These are phyloP conservation scores for Penicillium sp. DNA, from an alignment of 2,329 filamentous ascomycete species.

Conservation along the genomic window DNA sequence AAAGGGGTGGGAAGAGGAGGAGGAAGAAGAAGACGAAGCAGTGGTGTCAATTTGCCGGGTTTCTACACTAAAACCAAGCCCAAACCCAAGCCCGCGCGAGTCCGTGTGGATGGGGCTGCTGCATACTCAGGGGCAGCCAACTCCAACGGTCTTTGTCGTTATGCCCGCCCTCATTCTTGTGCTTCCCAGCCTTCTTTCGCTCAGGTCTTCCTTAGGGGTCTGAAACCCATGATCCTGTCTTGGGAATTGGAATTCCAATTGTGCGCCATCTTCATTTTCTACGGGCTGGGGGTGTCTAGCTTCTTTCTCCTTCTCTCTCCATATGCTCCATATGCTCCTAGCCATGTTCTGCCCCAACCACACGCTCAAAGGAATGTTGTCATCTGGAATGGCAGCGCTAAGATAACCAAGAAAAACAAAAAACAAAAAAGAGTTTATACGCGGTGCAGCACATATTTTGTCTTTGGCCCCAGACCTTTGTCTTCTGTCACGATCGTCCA, in stretches of 20 bases:
- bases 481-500: too few relatives aligned
- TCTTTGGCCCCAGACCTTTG: neutral
- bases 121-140: conserved; percentile 29
- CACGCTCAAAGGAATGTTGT: conserved; percentile 1
- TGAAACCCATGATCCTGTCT: too few relatives aligned
- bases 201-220: conserved; percentile 4
- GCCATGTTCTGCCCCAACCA: neutral
- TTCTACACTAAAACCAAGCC: conserved; percentile 21
- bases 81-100: too few relatives aligned
- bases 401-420: too few relatives aligned
- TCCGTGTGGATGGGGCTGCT: conserved; percentile 20
- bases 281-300: neutral
- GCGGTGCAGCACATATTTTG: neutral
- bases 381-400: neutral
- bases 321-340: too few relatives aligned
- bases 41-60: conserved; percentile 25
- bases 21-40: conserved; percentile 16
- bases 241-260: too few relatives aligned
- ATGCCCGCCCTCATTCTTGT: conserved; percentile 17
- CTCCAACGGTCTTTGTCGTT: conserved; percentile 16
- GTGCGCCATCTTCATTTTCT: neutral
- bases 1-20: neutral
- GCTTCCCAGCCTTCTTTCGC: conserved; percentile 13
- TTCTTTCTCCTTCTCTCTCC: neutral
- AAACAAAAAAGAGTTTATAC: too few relatives aligned